Conservation (phyloP, 805 yeast species). For the Wickerhamia fluorescens region DNA sequence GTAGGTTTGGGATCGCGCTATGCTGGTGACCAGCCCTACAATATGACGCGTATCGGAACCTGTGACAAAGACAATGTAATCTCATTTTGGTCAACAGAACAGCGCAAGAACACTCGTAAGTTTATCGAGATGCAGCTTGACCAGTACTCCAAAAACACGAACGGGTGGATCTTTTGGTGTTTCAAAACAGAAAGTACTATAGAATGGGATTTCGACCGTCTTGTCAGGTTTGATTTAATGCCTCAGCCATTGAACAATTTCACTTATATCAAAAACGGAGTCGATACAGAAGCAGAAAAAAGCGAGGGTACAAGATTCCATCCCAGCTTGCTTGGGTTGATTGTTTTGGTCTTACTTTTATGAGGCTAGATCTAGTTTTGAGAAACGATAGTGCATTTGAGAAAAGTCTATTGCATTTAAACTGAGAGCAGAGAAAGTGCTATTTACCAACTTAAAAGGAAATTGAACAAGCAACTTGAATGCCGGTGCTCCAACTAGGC, state of each 20-base stretch:
- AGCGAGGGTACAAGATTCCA: too few relatives aligned
- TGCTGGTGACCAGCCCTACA: constrained; percentile 38
- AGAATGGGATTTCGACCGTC: constrained; percentile 58
- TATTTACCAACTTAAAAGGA: too few relatives aligned
- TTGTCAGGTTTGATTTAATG: constrained; percentile 45
- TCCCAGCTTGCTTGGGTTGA: neutral
- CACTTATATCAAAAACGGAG: constrained; percentile 26
- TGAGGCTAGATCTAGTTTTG: too few relatives aligned
- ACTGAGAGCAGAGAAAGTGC: too few relatives aligned
- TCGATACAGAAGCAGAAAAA: constrained; percentile 18
- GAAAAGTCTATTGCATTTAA: too few relatives aligned
- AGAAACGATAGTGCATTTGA: too few relatives aligned
- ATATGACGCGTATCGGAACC: constrained; percentile 25
- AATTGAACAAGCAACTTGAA: too few relatives aligned
- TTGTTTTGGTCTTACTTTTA: constrained; percentile 2
- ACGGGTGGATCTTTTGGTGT: constrained; percentile 69
- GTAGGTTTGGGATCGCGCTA: constrained; percentile 52
- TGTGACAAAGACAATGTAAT: constrained; percentile 37
- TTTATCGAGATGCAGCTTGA: constrained; percentile 58
- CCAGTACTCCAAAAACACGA: constrained; percentile 35
- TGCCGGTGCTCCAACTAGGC: too few relatives aligned
- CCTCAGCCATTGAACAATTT: constrained; percentile 50
- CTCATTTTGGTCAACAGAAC: constrained; percentile 35
- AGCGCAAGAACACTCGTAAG: constrained; percentile 41
- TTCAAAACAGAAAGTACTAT: constrained; percentile 59